Evolutionary conservation across 192 early-diverging fungal genomes (phyloP), one percentile per base, ranked within the genome.

Genomic region (Rhizoclosmatium globosum): DNA sequence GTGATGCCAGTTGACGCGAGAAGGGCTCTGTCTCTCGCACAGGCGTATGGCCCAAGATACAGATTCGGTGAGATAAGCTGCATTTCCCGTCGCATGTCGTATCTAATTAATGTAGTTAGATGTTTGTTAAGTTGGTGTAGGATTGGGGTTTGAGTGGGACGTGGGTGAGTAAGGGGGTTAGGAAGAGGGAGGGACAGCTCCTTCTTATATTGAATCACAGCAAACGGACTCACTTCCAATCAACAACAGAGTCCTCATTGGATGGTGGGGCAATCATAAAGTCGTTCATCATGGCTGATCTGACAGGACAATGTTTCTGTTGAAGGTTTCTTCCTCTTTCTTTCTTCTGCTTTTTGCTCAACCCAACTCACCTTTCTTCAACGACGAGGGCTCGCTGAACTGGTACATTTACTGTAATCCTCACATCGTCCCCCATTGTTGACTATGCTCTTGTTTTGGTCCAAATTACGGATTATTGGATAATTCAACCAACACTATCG

Each of bases 1-100:
- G 94, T 91, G 60, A 98, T 92, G 15, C 85, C 84, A 2, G 85
- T 75, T 11, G 64, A 59, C 65, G 89, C 76, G 2, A 98, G 81
- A 19, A 84, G 70, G 11, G 89, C 83, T 6, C 79, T 74, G 64
- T 94, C 89, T 44, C 90, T 87, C 17, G 92, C 90, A 42, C 89
- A 82, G 56, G 89, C 87, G 82, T 93, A 94, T 4, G 96, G 96
- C 0, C 96, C 96, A 1, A 96, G 89, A 47, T 88, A 92, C 15
- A 98, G 79, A 44, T 89, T 88, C 23, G 84, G 84, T 4, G 93
- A 47, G 48, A 95, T 93, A 69, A 94, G 91, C 84, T 95, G 94
- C 85, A 93, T 93, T 47, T 94, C 92, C 41, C 92, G 85, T 42
- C 94, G 87, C 88, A 94, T 94, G 65, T 94, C 93, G 78, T 94